phyloP scores from a whole-genome alignment of 1,284 basidiomycete species.

The Rugosomyces carneus region DNA sequence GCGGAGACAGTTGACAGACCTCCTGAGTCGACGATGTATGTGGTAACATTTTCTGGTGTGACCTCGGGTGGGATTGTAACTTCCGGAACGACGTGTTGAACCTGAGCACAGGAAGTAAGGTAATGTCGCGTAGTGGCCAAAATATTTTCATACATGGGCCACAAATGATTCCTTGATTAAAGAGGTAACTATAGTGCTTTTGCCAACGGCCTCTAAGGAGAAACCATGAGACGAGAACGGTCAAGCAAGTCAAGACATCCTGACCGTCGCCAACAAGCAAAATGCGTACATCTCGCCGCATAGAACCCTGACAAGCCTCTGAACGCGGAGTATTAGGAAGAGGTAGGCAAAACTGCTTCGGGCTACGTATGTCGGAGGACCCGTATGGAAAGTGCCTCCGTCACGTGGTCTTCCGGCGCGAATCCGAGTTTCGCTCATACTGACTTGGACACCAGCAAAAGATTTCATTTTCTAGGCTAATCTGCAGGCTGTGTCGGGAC shows the following conservation, averaged over 20 bases:
- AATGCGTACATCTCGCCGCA: slow-evolving; percentile 88
- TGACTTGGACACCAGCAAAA: neutral
- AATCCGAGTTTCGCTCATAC: neutral
- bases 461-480: neutral
- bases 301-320: slow-evolving; percentile 28
- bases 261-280: slow-evolving; percentile 89
- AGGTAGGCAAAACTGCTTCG: slow-evolving; percentile 1
- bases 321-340: slow-evolving; percentile 6
- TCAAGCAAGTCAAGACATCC: slow-evolving; percentile 7
- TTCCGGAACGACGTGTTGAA: slow-evolving; percentile 89
- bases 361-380: slow-evolving; percentile 4
- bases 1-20: slow-evolving; percentile 43
- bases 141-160: slow-evolving; percentile 57
- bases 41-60: slow-evolving; percentile 93
- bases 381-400: slow-evolving; percentile 11
- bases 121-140: slow-evolving; percentile 5
- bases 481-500: neutral
- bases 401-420: slow-evolving; percentile 13
- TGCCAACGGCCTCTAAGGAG: slow-evolving; percentile 82
- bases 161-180: slow-evolving; percentile 95
- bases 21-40: slow-evolving; percentile 93
- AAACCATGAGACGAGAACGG: slow-evolving; percentile 13
- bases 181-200: slow-evolving; percentile 92
- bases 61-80: slow-evolving; percentile 95
- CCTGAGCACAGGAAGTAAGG: slow-evolving; percentile 37